Conservation (phyloP, 805 yeast genomes). For the Cyberlindnera galapagoensis region DNA sequence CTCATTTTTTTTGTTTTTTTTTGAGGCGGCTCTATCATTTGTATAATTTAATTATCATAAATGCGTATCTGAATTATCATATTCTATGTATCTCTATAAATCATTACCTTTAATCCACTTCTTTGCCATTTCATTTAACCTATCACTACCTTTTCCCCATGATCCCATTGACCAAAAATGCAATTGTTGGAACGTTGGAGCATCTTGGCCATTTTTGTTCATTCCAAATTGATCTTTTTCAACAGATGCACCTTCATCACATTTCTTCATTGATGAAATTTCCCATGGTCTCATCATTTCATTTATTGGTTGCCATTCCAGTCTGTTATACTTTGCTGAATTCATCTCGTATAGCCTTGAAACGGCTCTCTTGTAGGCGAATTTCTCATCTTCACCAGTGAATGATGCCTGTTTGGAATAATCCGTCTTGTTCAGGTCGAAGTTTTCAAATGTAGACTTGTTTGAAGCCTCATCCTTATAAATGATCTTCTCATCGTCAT, state of each 20-base stretch:
- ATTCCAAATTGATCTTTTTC: too few species aligned
- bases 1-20: neutral
- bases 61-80: neutral
- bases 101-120: constrained; percentile 45
- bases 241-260: too few species aligned
- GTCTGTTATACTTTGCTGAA: constrained; percentile 44
- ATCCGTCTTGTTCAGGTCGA: constrained; percentile 25
- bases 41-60: too few species aligned
- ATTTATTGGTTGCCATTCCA: constrained; percentile 52
- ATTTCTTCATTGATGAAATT: constrained; percentile 7
- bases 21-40: neutral
- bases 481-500: constrained; percentile 40
- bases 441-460: constrained; percentile 12
- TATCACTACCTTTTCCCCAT: constrained; percentile 50
- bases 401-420: constrained; percentile 47
- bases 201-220: constrained; percentile 2
- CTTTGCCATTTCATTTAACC: constrained; percentile 43
- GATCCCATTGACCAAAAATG: constrained; percentile 68
- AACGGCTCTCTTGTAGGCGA: constrained; percentile 67
- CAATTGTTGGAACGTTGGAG: constrained; percentile 36
- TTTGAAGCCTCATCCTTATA: constrained; percentile 22
- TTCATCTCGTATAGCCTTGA: constrained; percentile 58
- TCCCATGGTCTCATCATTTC: constrained; percentile 56
- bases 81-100: neutral
- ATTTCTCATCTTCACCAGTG: constrained; percentile 73